Evolutionary conservation across 108 stramenopile genomes (phyloP).

Genomic region (Licmophora abbreviata): DNA sequence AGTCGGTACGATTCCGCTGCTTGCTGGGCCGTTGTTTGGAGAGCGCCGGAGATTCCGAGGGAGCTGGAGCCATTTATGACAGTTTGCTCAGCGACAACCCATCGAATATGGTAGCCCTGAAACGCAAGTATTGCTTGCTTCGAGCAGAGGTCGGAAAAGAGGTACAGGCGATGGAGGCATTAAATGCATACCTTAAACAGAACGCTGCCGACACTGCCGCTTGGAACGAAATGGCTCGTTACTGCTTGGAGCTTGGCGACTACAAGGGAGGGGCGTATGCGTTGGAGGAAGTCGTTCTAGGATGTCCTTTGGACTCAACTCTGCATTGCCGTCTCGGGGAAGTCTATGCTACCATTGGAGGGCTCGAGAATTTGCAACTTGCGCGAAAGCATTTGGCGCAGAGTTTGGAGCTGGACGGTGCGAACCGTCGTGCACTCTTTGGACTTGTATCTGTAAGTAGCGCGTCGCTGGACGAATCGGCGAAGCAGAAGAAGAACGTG

Average conservation of each 20-base stretch:
- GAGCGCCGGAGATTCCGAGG: slow-evolving; percentile 42
- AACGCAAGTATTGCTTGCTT: slow-evolving; percentile 69
- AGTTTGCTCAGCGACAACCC: slow-evolving; percentile 58
- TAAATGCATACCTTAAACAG: slow-evolving; percentile 57
- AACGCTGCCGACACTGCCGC: slow-evolving; percentile 52
- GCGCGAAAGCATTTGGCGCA: slow-evolving; percentile 81
- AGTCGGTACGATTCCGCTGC: slow-evolving; percentile 58
- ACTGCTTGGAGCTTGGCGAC: slow-evolving; percentile 51
- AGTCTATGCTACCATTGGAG: slow-evolving; percentile 63
- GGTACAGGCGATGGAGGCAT: slow-evolving; percentile 28
- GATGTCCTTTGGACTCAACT: slow-evolving; percentile 56
- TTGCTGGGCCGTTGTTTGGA: slow-evolving; percentile 66
- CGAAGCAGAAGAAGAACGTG: slow-evolving; percentile 24
- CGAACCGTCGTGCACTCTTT: slow-evolving; percentile 57
- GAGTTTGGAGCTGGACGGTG: slow-evolving; percentile 56
- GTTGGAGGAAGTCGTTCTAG: slow-evolving; percentile 75
- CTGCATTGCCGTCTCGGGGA: slow-evolving; percentile 63
- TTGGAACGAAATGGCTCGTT: slow-evolving; percentile 71
- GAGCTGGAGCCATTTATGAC: slow-evolving; percentile 53
- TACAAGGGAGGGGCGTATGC: slow-evolving; percentile 66
- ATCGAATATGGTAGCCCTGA: slow-evolving; percentile 65
- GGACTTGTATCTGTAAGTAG: slow-evolving; percentile 55
- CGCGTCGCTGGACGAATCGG: slow-evolving; percentile 58
- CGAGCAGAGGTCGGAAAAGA: slow-evolving; percentile 36
- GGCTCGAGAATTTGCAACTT: slow-evolving; percentile 40